Percentiles rank a stretch among this genome's conserved stretches.
phyloP scores from a whole-genome alignment of 768 basidiomycete genomes.

The Boletus rubropictus region DNA sequence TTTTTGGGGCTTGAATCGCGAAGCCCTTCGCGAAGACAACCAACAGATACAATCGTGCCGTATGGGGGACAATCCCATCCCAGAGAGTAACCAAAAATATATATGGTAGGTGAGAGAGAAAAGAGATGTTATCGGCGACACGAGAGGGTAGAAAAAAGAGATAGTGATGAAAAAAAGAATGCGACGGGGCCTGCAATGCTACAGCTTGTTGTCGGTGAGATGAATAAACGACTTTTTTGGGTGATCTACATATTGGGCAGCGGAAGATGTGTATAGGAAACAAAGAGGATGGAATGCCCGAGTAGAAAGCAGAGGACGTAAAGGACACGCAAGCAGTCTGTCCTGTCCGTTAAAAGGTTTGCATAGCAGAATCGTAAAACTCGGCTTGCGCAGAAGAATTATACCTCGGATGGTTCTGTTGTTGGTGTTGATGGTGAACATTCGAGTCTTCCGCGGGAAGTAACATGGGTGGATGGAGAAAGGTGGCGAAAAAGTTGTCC shows the following conservation, averaged over 20 bases:
- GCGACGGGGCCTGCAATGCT: conserved; percentile 14
- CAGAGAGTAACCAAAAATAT: conserved; percentile 26
- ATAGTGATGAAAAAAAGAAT: not conserved
- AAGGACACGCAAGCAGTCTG: not conserved
- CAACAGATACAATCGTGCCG: conserved; percentile 24
- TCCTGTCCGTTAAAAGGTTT: conserved; percentile 24
- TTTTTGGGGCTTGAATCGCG: conserved; percentile 42
- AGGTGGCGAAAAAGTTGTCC: conserved; percentile 50
- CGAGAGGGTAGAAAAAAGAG: not conserved
- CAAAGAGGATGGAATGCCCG: not conserved
- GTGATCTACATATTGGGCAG: conserved; percentile 16
- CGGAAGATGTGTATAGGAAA: not conserved
- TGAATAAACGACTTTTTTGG: conserved; percentile 9
- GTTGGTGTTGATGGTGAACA: conserved; percentile 20
- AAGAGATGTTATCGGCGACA: not conserved
- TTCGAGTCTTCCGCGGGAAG: conserved; percentile 36
- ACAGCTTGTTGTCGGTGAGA: conserved; percentile 8
- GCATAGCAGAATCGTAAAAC: conserved; percentile 35
- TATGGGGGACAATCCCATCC: conserved; percentile 11
- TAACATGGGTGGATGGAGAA: conserved; percentile 53
- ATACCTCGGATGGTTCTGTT: conserved; percentile 18
- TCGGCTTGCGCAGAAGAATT: conserved; percentile 19
- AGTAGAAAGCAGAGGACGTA: conserved; percentile 7
- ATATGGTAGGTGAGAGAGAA: conserved; percentile 23
- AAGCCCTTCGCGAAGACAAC: conserved; percentile 44